Evolutionary conservation across 371 early-diverging fungal genomes (phyloP), one percentile per base, ranked within the genome.

Genomic region (Circinella minor): DNA sequence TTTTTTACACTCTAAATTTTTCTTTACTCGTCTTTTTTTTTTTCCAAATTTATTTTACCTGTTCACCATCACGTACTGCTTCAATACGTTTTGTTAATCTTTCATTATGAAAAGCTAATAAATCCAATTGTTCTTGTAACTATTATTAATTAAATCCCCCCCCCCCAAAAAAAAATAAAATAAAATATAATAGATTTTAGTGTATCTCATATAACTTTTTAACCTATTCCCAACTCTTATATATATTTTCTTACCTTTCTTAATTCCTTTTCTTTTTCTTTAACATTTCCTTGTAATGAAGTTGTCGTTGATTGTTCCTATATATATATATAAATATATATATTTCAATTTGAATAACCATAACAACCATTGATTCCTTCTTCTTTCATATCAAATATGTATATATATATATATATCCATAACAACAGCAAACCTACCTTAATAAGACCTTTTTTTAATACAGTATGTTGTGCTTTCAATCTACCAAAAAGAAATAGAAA

Each of bases 221-320:
- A 27, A 27, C 27, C 0, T 2, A 27, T 27, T 27, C 11, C 6
- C 43, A 1, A 60, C 37, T 5, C 18, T 7, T 5, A 20, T 9
- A 1, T 1, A 20, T 47, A 15, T 9, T 20, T 17, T 47, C 54
- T 51, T 74, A 89, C 90, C 77, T 87, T 87, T 72, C 90, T 70
- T n/a, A 88, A 70, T 55, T 90, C 89, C 62, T 89, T 88, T 70
- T 90, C 90, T 72, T 88, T 89, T 61, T 88, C 86, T 66, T 90
- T 90, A 27, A 88, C 80, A 38, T 85, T 84, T n/a, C 83, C 79
- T 63, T 89, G 88, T 36, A 90, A 72, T 4, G 82, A 51, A 11
- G 81, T 72, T 69, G 86, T 90, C 13, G 80, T 81, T 4, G 86
- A 78, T 86, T 87, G 88, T 74, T 90, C 89, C 90, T 90, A 71